Conservation (phyloP, 768 basidiomycete genomes). For the Cubamyces sp. region DNA sequence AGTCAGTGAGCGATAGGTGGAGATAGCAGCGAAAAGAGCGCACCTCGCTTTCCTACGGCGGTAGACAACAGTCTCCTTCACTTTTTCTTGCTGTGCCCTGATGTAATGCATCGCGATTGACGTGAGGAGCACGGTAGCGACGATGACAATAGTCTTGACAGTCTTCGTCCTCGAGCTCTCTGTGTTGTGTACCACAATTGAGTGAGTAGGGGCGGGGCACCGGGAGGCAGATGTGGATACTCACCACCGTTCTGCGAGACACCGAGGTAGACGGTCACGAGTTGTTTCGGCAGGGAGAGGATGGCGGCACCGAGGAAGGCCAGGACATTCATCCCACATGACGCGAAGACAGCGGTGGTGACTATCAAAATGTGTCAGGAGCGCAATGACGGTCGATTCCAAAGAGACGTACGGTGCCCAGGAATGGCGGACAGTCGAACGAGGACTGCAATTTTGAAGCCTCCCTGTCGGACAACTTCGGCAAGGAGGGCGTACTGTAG, state of each 20-base stretch:
- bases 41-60: constrained; percentile 70
- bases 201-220: constrained; percentile 1
- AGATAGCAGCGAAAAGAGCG: background rate
- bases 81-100: constrained; percentile 62
- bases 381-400: background rate
- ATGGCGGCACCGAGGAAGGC: constrained; percentile 79
- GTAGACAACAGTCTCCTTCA: constrained; percentile 66
- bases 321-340: constrained; percentile 83
- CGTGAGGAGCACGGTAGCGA: constrained; percentile 69
- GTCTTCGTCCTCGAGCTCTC: constrained; percentile 46
- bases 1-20: background rate
- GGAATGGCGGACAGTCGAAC: constrained; percentile 82
- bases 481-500: constrained; percentile 51
- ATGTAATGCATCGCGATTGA: constrained; percentile 82
- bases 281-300: constrained; percentile 85
- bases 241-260: constrained; percentile 54
- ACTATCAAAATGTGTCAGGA: constrained; percentile 41
- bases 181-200: background rate
- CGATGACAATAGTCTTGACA: constrained; percentile 69
- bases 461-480: constrained; percentile 76
- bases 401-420: constrained; percentile 67
- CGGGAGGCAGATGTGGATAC: background rate
- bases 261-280: constrained; percentile 88
- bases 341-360: constrained; percentile 83
- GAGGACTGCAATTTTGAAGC: constrained; percentile 79